phyloP scores from a whole-genome alignment of 1,139 yeast species.

The Candida sp. region DNA sequence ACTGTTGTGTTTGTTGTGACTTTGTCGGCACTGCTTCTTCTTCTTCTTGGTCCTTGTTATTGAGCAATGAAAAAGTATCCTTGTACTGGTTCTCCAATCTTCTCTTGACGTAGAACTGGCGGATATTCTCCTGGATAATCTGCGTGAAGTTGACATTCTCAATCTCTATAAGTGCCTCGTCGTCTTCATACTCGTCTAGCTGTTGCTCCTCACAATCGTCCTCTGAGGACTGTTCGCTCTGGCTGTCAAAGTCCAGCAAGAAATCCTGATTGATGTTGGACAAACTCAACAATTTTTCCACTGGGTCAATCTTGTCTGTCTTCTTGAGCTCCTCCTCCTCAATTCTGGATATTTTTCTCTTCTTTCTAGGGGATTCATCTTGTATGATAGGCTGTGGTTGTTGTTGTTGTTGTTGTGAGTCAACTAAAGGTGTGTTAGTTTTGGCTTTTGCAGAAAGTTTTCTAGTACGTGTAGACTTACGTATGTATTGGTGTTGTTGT shows the following conservation, averaged over 20 bases:
- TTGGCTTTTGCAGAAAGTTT: constrained; percentile 24
- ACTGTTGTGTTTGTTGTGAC: constrained; percentile 2
- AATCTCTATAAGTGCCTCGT: constrained; percentile 15
- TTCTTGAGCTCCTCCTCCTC: constrained; percentile 17
- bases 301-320: constrained; percentile 46
- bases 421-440: constrained; percentile 11
- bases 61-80: constrained; percentile 38
- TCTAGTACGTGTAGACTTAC: constrained; percentile 38
- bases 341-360: constrained; percentile 17
- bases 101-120: constrained; percentile 33
- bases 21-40: neutral
- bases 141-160: constrained; percentile 41
- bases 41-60: constrained; percentile 13
- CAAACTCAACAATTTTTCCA: constrained; percentile 45
- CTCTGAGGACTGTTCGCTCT: neutral
- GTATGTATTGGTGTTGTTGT: constrained; percentile 17
- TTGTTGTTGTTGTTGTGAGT: neutral
- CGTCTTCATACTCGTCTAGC: constrained; percentile 14
- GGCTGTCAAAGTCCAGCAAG: constrained; percentile 14
- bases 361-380: constrained; percentile 17
- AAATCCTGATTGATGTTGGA: constrained; percentile 29
- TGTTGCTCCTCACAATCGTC: constrained; percentile 12
- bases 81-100: constrained; percentile 15
- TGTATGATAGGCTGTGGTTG: constrained; percentile 11
- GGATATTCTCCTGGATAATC: constrained; percentile 44